A percentile compares a stretch with the other conserved stretches of the same genome.
phyloP scores from a whole-genome alignment of 257 asterid genomes.

The Solanum lycopersicoides region DNA sequence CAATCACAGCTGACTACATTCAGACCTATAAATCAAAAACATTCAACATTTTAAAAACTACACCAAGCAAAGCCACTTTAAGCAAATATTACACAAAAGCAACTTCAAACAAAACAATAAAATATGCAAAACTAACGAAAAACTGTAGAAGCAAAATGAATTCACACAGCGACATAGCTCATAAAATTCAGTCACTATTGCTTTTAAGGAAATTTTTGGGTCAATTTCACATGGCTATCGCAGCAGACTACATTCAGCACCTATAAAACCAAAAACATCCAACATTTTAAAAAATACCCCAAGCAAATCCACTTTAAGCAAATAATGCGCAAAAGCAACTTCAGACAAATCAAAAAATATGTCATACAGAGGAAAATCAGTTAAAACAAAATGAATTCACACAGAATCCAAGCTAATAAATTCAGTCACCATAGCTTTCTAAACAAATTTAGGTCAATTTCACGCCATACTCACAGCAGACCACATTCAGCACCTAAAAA shows the following conservation, averaged over 20 bases:
- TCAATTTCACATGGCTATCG: neutral
- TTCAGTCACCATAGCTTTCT: neutral
- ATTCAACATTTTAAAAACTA: neutral
- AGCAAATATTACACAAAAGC: neutral
- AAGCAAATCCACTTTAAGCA: neutral
- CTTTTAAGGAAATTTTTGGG: neutral
- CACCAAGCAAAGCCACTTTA: neutral
- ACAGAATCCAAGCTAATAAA: neutral
- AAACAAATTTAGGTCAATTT: slow-evolving; percentile 5
- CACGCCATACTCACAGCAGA: neutral
- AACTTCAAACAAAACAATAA: neutral
- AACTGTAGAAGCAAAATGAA: neutral
- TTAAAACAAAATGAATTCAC: neutral
- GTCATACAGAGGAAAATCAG: neutral
- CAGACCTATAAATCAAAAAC: neutral
- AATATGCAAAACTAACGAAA: neutral
- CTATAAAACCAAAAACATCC: neutral
- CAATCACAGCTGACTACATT: neutral
- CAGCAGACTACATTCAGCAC: neutral
- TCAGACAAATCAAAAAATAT: neutral
- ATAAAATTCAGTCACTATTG: neutral
- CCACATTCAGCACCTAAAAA: neutral
- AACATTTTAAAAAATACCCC: neutral
- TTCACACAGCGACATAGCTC: neutral
- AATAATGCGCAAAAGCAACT: neutral